These are phyloP conservation scores for Fusarium sp. DNA, from an alignment of 2,329 filamentous ascomycete species.

Conservation along the genomic window DNA sequence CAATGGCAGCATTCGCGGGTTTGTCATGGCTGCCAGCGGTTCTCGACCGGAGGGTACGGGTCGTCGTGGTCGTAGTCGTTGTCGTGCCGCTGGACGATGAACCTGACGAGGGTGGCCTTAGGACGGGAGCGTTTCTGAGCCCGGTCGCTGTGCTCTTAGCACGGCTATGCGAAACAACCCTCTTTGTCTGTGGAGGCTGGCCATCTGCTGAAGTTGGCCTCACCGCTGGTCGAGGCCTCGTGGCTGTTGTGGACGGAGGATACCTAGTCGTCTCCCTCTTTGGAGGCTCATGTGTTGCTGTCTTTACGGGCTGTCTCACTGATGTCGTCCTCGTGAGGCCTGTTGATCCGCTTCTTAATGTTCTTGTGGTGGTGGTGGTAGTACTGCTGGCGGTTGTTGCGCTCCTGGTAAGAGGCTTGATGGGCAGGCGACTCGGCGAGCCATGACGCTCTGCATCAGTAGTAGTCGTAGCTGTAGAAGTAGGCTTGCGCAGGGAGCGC, in stretches of 20 bases:
- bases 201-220: constrained; percentile 48
- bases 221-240: constrained; percentile 40
- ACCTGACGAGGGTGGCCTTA: constrained; percentile 46
- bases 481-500: constrained; percentile 60
- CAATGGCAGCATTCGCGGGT: constrained; percentile 22
- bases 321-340: constrained; percentile 38
- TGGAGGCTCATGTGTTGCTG: constrained; percentile 18
- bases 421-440: constrained; percentile 63
- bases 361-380: constrained; percentile 31
- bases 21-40: constrained; percentile 32
- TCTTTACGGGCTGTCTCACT: constrained; percentile 29
- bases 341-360: constrained; percentile 32
- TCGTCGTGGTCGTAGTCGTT: constrained; percentile 22
- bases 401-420: constrained; percentile 55
- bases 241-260: constrained; percentile 48
- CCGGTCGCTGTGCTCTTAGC: constrained; percentile 48
- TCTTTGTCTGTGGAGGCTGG: constrained; percentile 32
- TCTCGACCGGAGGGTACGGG: constrained; percentile 27
- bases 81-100: constrained; percentile 35
- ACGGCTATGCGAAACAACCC: constrained; percentile 41
- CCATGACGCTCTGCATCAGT: constrained; percentile 46
- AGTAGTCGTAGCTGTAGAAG: constrained; percentile 31
- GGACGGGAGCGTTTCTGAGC: constrained; percentile 38
- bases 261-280: constrained; percentile 45
- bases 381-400: constrained; percentile 44